A percentile compares a stretch with the other conserved stretches of the same genome.
Evolutionary conservation across 2,329 filamentous ascomycete species (phyloP).

Genomic region (Malbranchea zuffiana): DNA sequence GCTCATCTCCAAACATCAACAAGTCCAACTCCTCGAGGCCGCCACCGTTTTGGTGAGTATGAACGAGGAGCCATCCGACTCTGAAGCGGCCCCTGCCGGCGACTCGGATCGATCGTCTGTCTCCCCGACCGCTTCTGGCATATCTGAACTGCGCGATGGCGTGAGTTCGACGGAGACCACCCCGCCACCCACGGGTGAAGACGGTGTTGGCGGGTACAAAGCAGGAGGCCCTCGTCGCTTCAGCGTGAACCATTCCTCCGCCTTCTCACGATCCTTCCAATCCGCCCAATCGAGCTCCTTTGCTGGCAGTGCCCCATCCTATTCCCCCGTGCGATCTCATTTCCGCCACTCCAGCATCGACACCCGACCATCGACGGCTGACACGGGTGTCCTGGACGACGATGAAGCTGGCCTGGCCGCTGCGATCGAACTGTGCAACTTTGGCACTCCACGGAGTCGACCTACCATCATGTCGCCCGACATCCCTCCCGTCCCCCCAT

Average conservation of each 20-base stretch:
- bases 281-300: constrained; percentile 51
- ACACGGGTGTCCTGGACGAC: constrained; percentile 61
- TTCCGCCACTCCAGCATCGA: constrained; percentile 66
- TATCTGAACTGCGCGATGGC: constrained; percentile 60
- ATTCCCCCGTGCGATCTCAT: constrained; percentile 41
- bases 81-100: constrained; percentile 55
- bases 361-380: constrained; percentile 66
- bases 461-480: constrained; percentile 55
- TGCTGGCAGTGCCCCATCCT: constrained; percentile 42
- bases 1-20: constrained; percentile 97
- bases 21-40: constrained; percentile 93
- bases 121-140: constrained; percentile 70
- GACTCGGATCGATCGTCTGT: constrained; percentile 71
- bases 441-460: constrained; percentile 63
- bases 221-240: constrained; percentile 32
- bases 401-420: constrained; percentile 82
- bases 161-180: constrained; percentile 86
- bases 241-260: constrained; percentile 37
- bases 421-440: constrained; percentile 80
- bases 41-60: constrained; percentile 93
- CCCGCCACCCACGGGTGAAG: constrained; percentile 68
- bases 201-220: constrained; percentile 42
- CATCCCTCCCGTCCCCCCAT: constrained; percentile 74
- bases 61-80: constrained; percentile 56
- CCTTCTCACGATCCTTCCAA: constrained; percentile 70